Evolutionary conservation across 1,284 basidiomycete species (phyloP).

Genomic region (Pseudozyma sp.): DNA sequence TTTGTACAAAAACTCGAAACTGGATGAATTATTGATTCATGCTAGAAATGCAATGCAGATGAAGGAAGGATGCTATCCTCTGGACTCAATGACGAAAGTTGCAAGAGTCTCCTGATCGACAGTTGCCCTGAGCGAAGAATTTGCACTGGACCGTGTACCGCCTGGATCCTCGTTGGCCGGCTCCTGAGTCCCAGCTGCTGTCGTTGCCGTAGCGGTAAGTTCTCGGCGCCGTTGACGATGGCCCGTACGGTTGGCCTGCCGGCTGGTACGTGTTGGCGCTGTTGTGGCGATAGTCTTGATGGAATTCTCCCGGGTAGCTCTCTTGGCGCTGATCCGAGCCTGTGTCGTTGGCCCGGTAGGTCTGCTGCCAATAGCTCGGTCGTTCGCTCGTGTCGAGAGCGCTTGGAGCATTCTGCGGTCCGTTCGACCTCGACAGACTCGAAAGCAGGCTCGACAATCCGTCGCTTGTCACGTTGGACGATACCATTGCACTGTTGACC

Average conservation of each 20-base stretch:
- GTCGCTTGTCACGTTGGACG: constrained; percentile 6
- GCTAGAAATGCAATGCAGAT: too few species aligned
- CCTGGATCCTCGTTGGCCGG: constrained; percentile 5
- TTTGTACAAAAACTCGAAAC: too few species aligned
- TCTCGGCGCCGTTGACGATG: not conserved
- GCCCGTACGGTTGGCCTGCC: constrained; percentile 2
- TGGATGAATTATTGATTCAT: too few species aligned
- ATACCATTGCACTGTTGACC: constrained; percentile 17
- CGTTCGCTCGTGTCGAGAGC: not conserved
- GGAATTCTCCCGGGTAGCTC: constrained; percentile 41
- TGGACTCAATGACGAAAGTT: constrained; percentile 24
- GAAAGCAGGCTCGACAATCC: constrained; percentile 32
- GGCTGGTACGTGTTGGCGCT: constrained; percentile 1
- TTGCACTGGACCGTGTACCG: constrained; percentile 30
- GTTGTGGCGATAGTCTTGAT: constrained; percentile 11
- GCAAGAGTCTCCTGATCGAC: constrained; percentile 21
- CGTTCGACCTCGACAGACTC: constrained; percentile 18
- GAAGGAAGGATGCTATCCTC: not conserved
- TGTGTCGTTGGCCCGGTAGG: constrained; percentile 1
- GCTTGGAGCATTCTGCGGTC: not conserved
- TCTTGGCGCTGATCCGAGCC: not conserved
- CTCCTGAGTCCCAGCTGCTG: constrained; percentile 2
- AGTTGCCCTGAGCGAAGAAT: constrained; percentile 34
- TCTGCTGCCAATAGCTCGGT: constrained; percentile 8
- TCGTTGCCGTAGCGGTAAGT: not conserved